Percentiles rank a stretch among this genome's conserved stretches.
Conservation (phyloP, 2,329 filamentous ascomycete species). For the Xylaria sp. region DNA sequence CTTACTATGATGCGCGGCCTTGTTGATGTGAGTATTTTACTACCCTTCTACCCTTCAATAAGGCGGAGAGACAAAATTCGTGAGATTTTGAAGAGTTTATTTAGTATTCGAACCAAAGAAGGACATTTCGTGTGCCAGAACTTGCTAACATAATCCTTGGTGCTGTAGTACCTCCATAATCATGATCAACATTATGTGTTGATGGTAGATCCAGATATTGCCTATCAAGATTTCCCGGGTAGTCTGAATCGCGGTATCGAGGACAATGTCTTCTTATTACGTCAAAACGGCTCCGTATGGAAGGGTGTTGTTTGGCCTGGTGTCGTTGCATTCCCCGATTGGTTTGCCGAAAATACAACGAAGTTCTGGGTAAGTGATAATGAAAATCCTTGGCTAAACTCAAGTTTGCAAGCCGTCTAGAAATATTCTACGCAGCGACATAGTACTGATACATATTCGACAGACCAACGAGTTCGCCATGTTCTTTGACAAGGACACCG, state of each 20-base stretch:
- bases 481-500: conserved; percentile 72
- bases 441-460: background rate
- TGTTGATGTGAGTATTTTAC: conserved; percentile 54
- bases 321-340: conserved; percentile 77
- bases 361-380: conserved; percentile 63
- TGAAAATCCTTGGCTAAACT: background rate
- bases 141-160: conserved; percentile 5
- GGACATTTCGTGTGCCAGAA: background rate
- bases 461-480: conserved; percentile 69
- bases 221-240: conserved; percentile 58
- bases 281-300: conserved; percentile 65
- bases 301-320: conserved; percentile 82
- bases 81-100: background rate
- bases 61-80: background rate
- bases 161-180: conserved; percentile 65
- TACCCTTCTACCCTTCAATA: background rate
- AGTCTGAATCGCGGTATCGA: conserved; percentile 55
- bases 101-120: background rate
- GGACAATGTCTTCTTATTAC: conserved; percentile 59
- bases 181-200: conserved; percentile 76
- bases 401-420: background rate
- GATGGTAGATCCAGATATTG: conserved; percentile 79
- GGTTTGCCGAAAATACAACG: conserved; percentile 74
- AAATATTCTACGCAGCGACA: background rate
- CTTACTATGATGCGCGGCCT: conserved; percentile 71